phyloP scores from a whole-genome alignment of 257 asterid species.

The Scutellaria barbata region DNA sequence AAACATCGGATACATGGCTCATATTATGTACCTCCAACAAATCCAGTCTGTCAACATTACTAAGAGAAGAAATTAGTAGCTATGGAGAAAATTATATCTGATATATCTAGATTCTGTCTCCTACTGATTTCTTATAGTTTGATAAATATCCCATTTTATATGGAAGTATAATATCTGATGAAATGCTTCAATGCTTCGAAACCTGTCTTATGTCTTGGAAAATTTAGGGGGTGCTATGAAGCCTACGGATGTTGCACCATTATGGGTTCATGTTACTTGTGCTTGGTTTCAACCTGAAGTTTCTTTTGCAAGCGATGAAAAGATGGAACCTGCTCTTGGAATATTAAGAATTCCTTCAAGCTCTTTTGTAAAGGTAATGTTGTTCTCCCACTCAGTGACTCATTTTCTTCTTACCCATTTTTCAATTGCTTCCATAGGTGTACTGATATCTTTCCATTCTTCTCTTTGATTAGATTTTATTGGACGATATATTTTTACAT shows the following conservation, averaged over 20 bases:
- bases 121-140: slow-evolving; percentile 18
- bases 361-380: slow-evolving; percentile 82
- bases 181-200: neutral
- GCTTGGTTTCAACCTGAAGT: slow-evolving; percentile 99
- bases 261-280: slow-evolving; percentile 98
- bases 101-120: slow-evolving; percentile 16
- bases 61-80: neutral
- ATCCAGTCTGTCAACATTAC: slow-evolving; percentile 23
- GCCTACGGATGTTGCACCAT: slow-evolving; percentile 83
- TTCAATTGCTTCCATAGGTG: slow-evolving; percentile 11
- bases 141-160: neutral
- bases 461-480: slow-evolving; percentile 20
- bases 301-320: slow-evolving; percentile 88
- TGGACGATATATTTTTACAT: neutral
- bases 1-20: neutral
- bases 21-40: slow-evolving; percentile 10
- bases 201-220: slow-evolving; percentile 34
- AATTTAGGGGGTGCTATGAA: slow-evolving; percentile 91
- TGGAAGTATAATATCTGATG: slow-evolving; percentile 11
- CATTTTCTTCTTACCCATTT: slow-evolving; percentile 4
- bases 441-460: slow-evolving; percentile 14
- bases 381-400: slow-evolving; percentile 23
- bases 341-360: slow-evolving; percentile 90
- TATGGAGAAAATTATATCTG: slow-evolving; percentile 19
- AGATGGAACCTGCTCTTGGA: slow-evolving; percentile 98